phyloP scores from a whole-genome alignment of 2,329 filamentous ascomycete genomes.

The Penicillium janthinellum region DNA sequence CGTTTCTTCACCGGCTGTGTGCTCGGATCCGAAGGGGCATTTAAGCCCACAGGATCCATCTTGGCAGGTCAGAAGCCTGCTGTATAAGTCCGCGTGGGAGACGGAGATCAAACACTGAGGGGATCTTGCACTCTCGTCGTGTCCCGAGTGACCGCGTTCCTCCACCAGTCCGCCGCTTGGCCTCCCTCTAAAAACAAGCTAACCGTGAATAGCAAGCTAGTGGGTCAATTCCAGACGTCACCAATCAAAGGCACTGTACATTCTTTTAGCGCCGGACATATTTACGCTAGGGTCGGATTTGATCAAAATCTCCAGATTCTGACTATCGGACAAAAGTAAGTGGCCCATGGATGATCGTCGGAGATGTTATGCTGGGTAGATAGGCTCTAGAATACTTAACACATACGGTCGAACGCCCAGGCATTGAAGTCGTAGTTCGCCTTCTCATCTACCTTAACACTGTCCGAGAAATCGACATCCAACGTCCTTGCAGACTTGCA shows the following conservation, averaged over 20 bases:
- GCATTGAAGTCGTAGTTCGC: too few species aligned
- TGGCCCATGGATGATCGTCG: neutral
- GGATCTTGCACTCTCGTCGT: neutral
- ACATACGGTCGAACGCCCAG: neutral
- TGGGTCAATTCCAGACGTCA: neutral
- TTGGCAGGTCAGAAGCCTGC: neutral
- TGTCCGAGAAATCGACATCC: too few species aligned
- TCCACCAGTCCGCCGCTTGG: neutral
- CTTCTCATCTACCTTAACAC: too few species aligned
- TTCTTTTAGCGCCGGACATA: slow-evolving; percentile 11
- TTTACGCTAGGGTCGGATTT: slow-evolving; percentile 11
- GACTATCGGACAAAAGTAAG: neutral
- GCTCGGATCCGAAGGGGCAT: neutral
- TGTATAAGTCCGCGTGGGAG: slow-evolving; percentile 7
- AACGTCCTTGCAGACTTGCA: too few species aligned
- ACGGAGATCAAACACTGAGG: neutral
- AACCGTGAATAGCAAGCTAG: neutral
- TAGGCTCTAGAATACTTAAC: neutral
- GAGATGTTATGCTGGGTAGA: neutral
- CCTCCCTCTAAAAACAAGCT: neutral
- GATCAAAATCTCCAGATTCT: neutral
- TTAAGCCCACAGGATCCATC: slow-evolving; percentile 3
- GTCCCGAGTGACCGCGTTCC: too few species aligned
- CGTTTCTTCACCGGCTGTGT: slow-evolving; percentile 3
- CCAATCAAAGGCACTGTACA: neutral